These are phyloP conservation scores for Lenwebbia sp. DNA, from an alignment of 345 rosid species.

Conservation along the genomic window DNA sequence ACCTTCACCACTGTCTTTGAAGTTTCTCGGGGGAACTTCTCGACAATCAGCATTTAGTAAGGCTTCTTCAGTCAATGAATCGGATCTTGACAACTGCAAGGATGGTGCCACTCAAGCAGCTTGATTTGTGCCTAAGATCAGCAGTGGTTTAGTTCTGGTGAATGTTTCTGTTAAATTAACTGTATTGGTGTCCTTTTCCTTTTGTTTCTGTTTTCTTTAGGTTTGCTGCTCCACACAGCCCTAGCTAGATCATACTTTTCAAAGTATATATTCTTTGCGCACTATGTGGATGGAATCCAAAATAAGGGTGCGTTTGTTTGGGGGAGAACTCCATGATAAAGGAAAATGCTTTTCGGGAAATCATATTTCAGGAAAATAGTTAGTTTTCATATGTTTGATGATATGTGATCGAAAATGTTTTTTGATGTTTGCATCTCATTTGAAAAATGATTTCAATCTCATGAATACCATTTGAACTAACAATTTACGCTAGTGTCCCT, in stretches of 20 bases:
- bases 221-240: neutral
- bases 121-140: slow-evolving; percentile 8
- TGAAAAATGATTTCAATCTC: too few species aligned
- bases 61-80: slow-evolving; percentile 36
- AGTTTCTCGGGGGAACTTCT: slow-evolving; percentile 52
- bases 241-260: neutral
- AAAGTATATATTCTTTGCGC: neutral
- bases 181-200: neutral
- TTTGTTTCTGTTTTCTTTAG: neutral
- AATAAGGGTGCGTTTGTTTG: too few species aligned
- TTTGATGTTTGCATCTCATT: too few species aligned
- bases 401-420: too few species aligned
- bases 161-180: neutral
- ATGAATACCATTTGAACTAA: too few species aligned
- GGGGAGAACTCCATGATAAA: too few species aligned
- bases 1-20: slow-evolving; percentile 46
- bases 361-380: too few species aligned
- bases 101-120: slow-evolving; percentile 45
- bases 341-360: too few species aligned
- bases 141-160: neutral
- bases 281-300: neutral
- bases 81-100: slow-evolving; percentile 26
- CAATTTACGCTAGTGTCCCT: too few species aligned
- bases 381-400: too few species aligned
- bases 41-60: slow-evolving; percentile 78